Evolutionary conservation across 2,329 filamentous ascomycete genomes (phyloP).

Genomic region (Coniochaeta ligniaria): DNA sequence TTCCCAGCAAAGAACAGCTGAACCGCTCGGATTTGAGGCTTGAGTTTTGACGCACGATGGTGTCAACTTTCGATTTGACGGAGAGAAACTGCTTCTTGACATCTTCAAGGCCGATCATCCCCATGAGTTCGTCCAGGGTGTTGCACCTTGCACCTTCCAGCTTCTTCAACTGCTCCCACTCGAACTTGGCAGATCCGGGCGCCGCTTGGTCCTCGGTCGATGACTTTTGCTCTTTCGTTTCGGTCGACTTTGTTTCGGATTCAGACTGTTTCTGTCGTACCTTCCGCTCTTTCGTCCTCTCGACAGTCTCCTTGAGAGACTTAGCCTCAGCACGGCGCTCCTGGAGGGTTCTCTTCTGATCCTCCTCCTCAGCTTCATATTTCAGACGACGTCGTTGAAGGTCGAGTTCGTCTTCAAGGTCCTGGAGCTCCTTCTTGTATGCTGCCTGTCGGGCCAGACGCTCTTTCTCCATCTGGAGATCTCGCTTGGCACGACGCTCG

Average conservation of each 20-base stretch:
- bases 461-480: constrained; percentile 42
- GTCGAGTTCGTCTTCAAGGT: constrained; percentile 47
- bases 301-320: constrained; percentile 25
- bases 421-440: constrained; percentile 36
- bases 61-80: constrained; percentile 59
- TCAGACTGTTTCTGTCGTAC: constrained; percentile 6
- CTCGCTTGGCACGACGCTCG: constrained; percentile 33
- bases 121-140: constrained; percentile 58
- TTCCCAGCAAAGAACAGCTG: constrained; percentile 58
- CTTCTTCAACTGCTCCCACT: constrained; percentile 58
- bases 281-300: constrained; percentile 11
- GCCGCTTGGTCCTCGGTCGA: background rate
- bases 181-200: constrained; percentile 28
- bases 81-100: constrained; percentile 58
- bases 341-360: constrained; percentile 33
- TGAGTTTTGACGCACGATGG: constrained; percentile 46
- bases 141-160: constrained; percentile 40
- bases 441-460: constrained; percentile 33
- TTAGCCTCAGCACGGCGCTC: constrained; percentile 40
- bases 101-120: constrained; percentile 62
- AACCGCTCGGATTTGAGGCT: constrained; percentile 52
- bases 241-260: background rate
- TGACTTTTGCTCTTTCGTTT: background rate
- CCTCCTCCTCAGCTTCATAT: constrained; percentile 34
- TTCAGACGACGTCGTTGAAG: constrained; percentile 34